phyloP scores from a whole-genome alignment of 257 asterid genomes.

The Lantana camara region DNA sequence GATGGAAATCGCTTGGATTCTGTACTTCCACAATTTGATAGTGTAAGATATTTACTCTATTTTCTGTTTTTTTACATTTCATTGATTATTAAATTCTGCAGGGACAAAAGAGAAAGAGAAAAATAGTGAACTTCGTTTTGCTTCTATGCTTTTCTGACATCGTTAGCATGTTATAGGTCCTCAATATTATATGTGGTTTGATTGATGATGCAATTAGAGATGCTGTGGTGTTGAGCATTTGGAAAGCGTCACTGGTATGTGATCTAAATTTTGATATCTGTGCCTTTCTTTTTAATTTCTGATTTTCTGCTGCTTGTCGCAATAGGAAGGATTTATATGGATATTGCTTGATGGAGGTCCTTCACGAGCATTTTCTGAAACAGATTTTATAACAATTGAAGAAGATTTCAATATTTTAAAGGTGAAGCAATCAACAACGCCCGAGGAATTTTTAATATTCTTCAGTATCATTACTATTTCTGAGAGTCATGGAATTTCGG shows the following conservation, averaged over 20 bases:
- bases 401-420: conserved; percentile 82
- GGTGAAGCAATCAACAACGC: conserved; percentile 44
- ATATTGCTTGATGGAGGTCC: conserved; percentile 98
- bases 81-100: not conserved
- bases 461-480: not conserved
- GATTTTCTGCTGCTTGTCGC: conserved; percentile 34
- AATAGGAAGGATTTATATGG: conserved; percentile 94
- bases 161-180: conserved; percentile 59
- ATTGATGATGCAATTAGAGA: conserved; percentile 84
- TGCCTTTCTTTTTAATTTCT: conserved; percentile 19
- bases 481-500: not conserved
- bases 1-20: conserved; percentile 82
- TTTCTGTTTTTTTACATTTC: not conserved
- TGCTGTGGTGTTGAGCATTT: conserved; percentile 76
- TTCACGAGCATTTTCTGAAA: conserved; percentile 80
- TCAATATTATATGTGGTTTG: conserved; percentile 69
- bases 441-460: conserved; percentile 2
- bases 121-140: not conserved
- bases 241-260: conserved; percentile 85
- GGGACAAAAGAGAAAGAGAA: conserved; percentile 1
- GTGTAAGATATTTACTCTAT: conserved; percentile 49
- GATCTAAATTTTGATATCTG: conserved; percentile 27
- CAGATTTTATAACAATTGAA: conserved; percentile 72
- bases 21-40: conserved; percentile 75
- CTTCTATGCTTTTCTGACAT: conserved; percentile 20